These are phyloP conservation scores for Aspergillus biplanus DNA, from an alignment of 495 filamentous ascomycete genomes.

Conservation along the genomic window DNA sequence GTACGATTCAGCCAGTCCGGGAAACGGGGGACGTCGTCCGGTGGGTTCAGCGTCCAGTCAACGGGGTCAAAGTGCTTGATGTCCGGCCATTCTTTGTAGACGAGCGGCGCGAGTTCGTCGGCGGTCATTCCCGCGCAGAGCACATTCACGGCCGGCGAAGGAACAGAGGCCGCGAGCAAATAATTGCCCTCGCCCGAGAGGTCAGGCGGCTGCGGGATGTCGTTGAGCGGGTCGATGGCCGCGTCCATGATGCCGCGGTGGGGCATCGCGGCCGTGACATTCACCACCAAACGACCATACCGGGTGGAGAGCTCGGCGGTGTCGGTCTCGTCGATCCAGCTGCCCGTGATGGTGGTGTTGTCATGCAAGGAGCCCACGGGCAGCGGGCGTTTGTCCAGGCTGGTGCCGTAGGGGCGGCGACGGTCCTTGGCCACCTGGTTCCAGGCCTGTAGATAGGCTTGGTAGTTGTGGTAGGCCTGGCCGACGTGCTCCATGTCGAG, in stretches of 20 bases:
- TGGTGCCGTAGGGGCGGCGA: constrained; percentile 34
- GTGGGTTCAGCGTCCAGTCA: constrained; percentile 27
- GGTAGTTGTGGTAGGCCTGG: constrained; percentile 59
- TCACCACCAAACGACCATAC: constrained; percentile 62
- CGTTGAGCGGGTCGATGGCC: constrained; percentile 58
- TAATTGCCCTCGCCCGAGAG: constrained; percentile 68
- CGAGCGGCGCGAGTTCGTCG: constrained; percentile 61
- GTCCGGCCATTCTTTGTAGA: constrained; percentile 62
- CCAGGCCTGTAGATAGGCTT: constrained; percentile 55
- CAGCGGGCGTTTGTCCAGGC: constrained; percentile 48
- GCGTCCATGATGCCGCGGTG: constrained; percentile 68
- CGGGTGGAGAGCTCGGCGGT: constrained; percentile 48
- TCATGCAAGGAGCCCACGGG: constrained; percentile 63
- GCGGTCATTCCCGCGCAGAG: constrained; percentile 66
- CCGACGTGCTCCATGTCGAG: constrained; percentile 66
- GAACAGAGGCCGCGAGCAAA: constrained; percentile 63
- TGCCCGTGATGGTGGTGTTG: constrained; percentile 64
- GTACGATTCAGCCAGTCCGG: constrained; percentile 58
- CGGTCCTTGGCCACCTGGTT: constrained; percentile 30
- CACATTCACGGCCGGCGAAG: constrained; percentile 67
- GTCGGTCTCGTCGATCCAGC: constrained; percentile 60
- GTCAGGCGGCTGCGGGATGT: constrained; percentile 68
- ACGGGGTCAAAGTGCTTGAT: constrained; percentile 39
- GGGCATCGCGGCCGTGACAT: constrained; percentile 75
- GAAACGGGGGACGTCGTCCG: constrained; percentile 28